phyloP scores from a whole-genome alignment of 148 eudicot species.

The Rhododendron vialii region DNA sequence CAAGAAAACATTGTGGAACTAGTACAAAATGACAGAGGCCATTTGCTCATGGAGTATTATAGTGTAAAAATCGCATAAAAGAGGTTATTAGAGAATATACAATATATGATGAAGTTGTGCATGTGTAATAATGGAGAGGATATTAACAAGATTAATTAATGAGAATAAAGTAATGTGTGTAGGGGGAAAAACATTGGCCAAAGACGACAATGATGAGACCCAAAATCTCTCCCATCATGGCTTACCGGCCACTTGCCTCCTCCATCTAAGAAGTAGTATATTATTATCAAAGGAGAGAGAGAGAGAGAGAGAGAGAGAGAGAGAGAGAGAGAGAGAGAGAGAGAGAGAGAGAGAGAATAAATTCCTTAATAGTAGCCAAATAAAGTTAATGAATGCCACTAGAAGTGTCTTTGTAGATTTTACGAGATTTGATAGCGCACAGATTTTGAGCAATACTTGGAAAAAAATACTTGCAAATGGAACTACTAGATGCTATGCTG shows the following conservation, averaged over 20 bases:
- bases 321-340: neutral
- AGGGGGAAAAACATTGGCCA: neutral
- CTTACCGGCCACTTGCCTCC: neutral
- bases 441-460: neutral
- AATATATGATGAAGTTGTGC: neutral
- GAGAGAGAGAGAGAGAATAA: neutral
- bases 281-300: neutral
- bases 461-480: too few relatives aligned
- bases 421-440: neutral
- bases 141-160: neutral
- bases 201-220: slow-evolving; percentile 2
- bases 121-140: neutral
- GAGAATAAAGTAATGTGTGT: neutral
- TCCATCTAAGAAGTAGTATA: neutral
- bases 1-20: neutral
- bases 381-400: neutral
- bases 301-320: neutral
- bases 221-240: neutral
- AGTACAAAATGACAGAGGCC: neutral
- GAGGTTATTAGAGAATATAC: neutral
- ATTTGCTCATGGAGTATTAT: neutral
- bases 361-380: neutral
- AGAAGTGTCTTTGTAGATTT: neutral
- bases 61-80: neutral
- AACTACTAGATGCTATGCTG: too few relatives aligned